These are phyloP conservation scores for Populus pruinosa DNA, from an alignment of 345 rosid genomes.

Conservation along the genomic window DNA sequence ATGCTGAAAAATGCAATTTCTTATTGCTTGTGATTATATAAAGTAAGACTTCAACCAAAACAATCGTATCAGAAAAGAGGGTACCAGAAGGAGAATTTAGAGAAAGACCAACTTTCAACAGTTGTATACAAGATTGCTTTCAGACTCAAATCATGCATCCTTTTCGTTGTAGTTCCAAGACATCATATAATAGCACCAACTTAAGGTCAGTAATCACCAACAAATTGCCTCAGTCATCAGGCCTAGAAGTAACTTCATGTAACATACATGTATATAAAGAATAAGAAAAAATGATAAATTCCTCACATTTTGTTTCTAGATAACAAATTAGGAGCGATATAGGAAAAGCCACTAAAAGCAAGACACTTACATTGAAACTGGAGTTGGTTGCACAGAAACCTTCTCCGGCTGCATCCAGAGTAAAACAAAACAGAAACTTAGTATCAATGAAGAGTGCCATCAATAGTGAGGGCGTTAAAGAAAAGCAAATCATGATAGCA, in stretches of 20 bases:
- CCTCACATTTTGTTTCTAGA: background rate
- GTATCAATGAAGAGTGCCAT: constrained; percentile 7
- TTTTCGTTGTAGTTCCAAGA: no score
- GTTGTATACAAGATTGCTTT: no score
- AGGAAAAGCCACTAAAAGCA: background rate
- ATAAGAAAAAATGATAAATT: background rate
- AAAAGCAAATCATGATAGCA: background rate
- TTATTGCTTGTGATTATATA: background rate
- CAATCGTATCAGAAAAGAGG: no score
- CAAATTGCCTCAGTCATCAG: background rate
- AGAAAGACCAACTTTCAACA: no score
- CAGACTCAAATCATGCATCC: no score
- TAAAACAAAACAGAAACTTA: constrained; percentile 18
- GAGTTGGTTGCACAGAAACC: constrained; percentile 63
- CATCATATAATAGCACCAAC: no score
- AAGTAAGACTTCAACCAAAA: no score
- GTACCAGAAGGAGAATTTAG: no score
- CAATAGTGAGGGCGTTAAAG: background rate
- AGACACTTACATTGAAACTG: constrained; percentile 76
- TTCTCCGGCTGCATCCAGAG: constrained; percentile 61
- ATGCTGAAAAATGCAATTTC: background rate
- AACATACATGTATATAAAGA: background rate
- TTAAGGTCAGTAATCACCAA: background rate
- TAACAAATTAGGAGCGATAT: background rate
- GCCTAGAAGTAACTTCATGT: background rate